Evolutionary conservation across 176 grass and related monocot species (phyloP), one percentile per base, ranked within the genome.

Genomic region (Cocos nucifera): DNA sequence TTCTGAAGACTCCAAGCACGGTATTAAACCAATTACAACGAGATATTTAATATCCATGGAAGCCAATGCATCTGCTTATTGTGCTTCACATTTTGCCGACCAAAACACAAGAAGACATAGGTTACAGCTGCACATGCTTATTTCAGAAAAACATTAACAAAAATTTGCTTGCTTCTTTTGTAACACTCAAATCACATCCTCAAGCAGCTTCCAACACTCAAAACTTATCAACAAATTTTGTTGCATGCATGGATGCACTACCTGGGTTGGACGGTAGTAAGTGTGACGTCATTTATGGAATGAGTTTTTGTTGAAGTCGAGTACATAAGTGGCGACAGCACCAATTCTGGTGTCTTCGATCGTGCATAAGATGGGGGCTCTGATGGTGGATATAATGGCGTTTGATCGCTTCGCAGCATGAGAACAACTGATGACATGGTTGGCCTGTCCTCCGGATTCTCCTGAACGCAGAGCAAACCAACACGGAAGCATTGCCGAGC

Each of bases 391-490:
- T 81, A 69, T 49, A 83, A 71, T 58, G 63, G 73, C 60, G 53
- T 71, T 17, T 78, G 78, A 49, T 89, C 82, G 74, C 81, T 88
- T 57, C 75, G 83, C 28, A 98, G 66, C 93, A 92, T 88, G 49
- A 92, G 76, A 56, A 88, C 49, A 1, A 74, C 93, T 32, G 3
- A 71, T 26, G 88, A 98, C 81, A 98, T 92, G 70, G 78, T 88
- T 2, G 87, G 93, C 17, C 93, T 86, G 14, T 83, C 81, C 14
- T 98, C 84, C 0, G 81, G 73, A 70, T 60, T 69, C 68, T 87
- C 93, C 75, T 98, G 87, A 69, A 92, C 79, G 58, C 93, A 98
- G n/a, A 92, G 82, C 32, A 98, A 30, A 21, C 78, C 93, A 20
- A 78, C 63, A 58, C 92, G 84, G 66, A 76, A 80, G 78, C 81